phyloP scores from a whole-genome alignment of 768 basidiomycete species.

The Suillus alpinus region DNA sequence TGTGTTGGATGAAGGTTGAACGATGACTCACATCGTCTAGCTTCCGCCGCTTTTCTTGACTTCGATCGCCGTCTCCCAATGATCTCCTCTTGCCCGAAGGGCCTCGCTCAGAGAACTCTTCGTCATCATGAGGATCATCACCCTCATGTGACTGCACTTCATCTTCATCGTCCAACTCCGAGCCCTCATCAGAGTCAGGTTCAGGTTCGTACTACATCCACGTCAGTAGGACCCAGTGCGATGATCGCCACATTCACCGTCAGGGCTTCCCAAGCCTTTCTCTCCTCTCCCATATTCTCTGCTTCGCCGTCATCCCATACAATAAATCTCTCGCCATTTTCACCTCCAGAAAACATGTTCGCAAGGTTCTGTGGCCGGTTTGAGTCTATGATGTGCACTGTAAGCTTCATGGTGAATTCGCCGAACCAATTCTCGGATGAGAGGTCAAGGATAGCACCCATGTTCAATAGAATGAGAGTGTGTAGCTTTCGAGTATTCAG shows the following conservation, averaged over 20 bases:
- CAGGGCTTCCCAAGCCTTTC: slow-evolving; percentile 80
- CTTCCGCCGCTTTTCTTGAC: slow-evolving; percentile 56
- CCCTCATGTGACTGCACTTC: slow-evolving; percentile 44
- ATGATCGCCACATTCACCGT: slow-evolving; percentile 50
- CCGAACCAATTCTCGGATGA: slow-evolving; percentile 75
- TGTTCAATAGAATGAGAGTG: slow-evolving; percentile 87
- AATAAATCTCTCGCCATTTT: slow-evolving; percentile 68
- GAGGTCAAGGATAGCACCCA: slow-evolving; percentile 87
- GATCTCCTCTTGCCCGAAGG: slow-evolving; percentile 51
- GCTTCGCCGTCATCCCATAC: slow-evolving; percentile 93
- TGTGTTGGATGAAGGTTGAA: slow-evolving; percentile 3
- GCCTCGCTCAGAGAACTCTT: slow-evolving; percentile 37
- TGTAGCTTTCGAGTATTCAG: slow-evolving; percentile 54
- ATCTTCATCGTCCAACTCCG: slow-evolving; percentile 44
- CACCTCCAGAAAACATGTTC: slow-evolving; percentile 75
- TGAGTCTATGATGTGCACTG: slow-evolving; percentile 93
- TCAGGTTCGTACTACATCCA: slow-evolving; percentile 70
- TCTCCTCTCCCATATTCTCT: slow-evolving; percentile 64
- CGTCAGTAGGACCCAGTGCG: neutral
- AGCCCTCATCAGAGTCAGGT: slow-evolving; percentile 62
- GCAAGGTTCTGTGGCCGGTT: slow-evolving; percentile 85
- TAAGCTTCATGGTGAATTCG: slow-evolving; percentile 57
- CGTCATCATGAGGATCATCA: slow-evolving; percentile 37
- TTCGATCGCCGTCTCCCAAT: slow-evolving; percentile 34
- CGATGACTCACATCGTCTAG: slow-evolving; percentile 43